A percentile compares a stretch with the other conserved stretches of the same genome.
These are phyloP conservation scores for Trichoderma polysporum DNA, from an alignment of 2,329 filamentous ascomycete species.

Conservation along the genomic window DNA sequence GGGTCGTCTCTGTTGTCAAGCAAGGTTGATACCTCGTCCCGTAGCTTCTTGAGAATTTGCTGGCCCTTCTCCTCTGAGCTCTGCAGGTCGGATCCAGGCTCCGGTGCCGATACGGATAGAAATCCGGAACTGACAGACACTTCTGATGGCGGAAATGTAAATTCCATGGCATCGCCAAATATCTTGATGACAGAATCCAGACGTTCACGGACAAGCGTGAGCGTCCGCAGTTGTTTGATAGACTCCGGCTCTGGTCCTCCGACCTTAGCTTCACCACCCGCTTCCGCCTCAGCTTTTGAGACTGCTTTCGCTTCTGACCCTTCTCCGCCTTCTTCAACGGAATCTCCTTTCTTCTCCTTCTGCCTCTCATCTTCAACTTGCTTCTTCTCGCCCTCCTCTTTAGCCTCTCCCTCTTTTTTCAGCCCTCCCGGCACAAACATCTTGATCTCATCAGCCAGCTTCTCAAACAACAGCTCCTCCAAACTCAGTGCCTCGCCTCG, in stretches of 20 bases:
- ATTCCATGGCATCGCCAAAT: constrained; percentile 95
- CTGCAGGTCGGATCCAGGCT: constrained; percentile 61
- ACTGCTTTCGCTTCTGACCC: constrained; percentile 27
- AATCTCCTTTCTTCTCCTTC: constrained; percentile 23
- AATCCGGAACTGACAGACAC: constrained; percentile 81
- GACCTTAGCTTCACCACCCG: constrained; percentile 19
- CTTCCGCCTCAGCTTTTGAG: constrained; percentile 20
- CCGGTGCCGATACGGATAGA: constrained; percentile 84
- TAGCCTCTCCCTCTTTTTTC: constrained; percentile 32
- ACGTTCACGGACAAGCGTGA: constrained; percentile 78
- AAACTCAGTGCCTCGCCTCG: constrained; percentile 84
- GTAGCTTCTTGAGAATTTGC: constrained; percentile 69
- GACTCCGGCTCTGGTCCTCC: constrained; percentile 58
- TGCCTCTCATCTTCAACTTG: constrained; percentile 24
- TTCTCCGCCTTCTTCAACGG: constrained; percentile 23
- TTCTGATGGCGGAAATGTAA: constrained; percentile 86
- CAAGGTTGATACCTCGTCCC: constrained; percentile 69
- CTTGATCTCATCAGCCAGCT: constrained; percentile 67
- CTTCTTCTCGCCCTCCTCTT: constrained; percentile 24
- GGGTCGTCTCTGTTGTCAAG: constrained; percentile 59
- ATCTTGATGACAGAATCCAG: constrained; percentile 86
- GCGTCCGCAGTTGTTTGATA: constrained; percentile 75
- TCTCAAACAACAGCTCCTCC: constrained; percentile 73
- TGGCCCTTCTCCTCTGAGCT: constrained; percentile 85
- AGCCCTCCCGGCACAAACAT: constrained; percentile 65